Percentiles rank a stretch among this genome's conserved stretches.
Evolutionary conservation across 345 rosid species (phyloP).

Genomic region (Ricinus communis): DNA sequence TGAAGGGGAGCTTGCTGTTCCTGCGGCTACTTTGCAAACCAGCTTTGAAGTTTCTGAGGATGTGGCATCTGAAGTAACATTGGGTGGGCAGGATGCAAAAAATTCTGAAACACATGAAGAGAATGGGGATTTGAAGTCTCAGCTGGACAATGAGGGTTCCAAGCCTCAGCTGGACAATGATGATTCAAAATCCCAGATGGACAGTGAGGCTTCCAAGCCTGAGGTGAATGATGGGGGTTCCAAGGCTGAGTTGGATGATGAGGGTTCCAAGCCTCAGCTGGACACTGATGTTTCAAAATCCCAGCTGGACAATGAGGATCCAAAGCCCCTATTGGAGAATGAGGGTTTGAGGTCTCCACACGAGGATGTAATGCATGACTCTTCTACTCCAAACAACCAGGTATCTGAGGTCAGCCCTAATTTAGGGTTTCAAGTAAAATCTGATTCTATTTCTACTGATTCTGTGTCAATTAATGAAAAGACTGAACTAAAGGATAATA

Average conservation of each 20-base stretch:
- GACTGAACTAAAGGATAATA: constrained; percentile 92
- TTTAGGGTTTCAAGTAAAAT: constrained; percentile 97
- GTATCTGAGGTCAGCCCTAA: constrained; percentile 98
- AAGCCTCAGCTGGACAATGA: constrained; percentile 2
- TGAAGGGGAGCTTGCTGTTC: constrained; percentile 29
- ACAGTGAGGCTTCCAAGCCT: background rate
- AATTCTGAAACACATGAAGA: constrained; percentile 30
- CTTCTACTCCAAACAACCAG: constrained; percentile 74
- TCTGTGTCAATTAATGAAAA: constrained; percentile 95
- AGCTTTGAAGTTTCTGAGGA: constrained; percentile 26
- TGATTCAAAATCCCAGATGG: background rate
- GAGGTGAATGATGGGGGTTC: constrained; percentile 7
- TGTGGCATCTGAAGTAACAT: constrained; percentile 34
- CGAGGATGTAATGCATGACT: constrained; percentile 49
- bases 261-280: constrained; percentile 30
- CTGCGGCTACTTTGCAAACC: constrained; percentile 23
- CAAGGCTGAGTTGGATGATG: constrained; percentile 21
- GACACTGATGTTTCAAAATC: constrained; percentile 31
- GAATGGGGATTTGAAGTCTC: constrained; percentile 18
- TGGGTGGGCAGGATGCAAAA: constrained; percentile 35
- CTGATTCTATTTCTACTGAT: constrained; percentile 98
- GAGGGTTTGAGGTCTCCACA: constrained; percentile 44
- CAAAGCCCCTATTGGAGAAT: constrained; percentile 40
- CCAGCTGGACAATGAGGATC: constrained; percentile 39
- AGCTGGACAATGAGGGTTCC: constrained; percentile 40